Percentiles rank a stretch among this genome's conserved stretches.
phyloP scores from a whole-genome alignment of 106 monocot species.

The Chionographis japonica region DNA sequence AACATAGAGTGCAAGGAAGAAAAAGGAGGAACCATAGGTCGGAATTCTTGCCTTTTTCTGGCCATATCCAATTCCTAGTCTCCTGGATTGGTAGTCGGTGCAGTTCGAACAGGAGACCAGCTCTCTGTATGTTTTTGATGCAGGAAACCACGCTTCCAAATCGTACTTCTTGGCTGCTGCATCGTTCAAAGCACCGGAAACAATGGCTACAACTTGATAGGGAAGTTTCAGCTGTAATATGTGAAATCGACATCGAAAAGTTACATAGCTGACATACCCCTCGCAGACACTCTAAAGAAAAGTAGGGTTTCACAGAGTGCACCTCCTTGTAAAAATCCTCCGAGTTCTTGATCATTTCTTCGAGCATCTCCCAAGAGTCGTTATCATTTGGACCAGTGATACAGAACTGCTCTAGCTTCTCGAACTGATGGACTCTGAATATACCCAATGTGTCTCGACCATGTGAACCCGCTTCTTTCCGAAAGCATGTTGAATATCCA shows the following conservation, averaged over 20 bases:
- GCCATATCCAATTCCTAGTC: conserved; percentile 75
- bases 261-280: not conserved
- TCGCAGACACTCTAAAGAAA: not conserved
- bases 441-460: conserved; percentile 92
- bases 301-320: not conserved
- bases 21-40: not conserved
- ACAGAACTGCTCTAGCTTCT: conserved; percentile 95
- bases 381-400: conserved; percentile 80
- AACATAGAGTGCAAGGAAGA: too few species aligned
- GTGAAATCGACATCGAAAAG: not conserved
- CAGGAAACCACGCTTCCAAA: conserved; percentile 94
- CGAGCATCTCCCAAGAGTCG: conserved; percentile 95
- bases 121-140: conserved; percentile 86
- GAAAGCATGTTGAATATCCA: conserved; percentile 91
- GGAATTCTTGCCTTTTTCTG: conserved; percentile 73
- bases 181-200: conserved; percentile 97
- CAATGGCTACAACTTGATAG: conserved; percentile 86
- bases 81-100: conserved; percentile 84
- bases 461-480: conserved; percentile 96
- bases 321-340: conserved; percentile 95
- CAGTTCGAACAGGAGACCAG: conserved; percentile 97
- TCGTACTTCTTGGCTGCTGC: conserved; percentile 99
- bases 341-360: conserved; percentile 93
- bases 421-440: conserved; percentile 98
- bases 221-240: conserved; percentile 65